Evolutionary conservation across 805 yeast genomes (phyloP), one percentile per base, ranked within the genome.

Genomic region (Kuraishia floccosa): DNA sequence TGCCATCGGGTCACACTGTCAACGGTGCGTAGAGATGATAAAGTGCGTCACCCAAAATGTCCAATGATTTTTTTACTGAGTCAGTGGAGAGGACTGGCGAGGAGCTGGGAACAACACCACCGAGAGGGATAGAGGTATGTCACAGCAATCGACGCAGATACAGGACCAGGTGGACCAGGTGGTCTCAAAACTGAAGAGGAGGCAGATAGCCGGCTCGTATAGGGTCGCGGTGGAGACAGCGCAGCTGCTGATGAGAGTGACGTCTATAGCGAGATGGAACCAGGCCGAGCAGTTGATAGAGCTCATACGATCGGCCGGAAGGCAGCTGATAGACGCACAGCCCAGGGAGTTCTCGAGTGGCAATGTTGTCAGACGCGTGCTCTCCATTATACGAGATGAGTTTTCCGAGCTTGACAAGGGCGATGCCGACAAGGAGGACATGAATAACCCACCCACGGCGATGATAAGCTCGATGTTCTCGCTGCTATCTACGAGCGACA

Each of bases 281-380:
- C 72, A 73, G 35, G 72, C 84, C 8, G 76, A 72, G 36, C 85
- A 82, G 37, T 63, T 89, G 38, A 76, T 89, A 17, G 55, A 54
- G 12, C 73, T 80, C 35, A 73, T 89, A 41, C 73, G 93, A 43
- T 62, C 64, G 33, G 71, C 87, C 13, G 98, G 97, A 6, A 60
- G 60, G 24, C 57, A 68, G 20, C 57, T 91, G 29, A 72, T 73
- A 24, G 70, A 66, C 16, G 94, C 96, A 3, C 91, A 83, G 47
- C 96, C 97, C 6, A 69, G 84, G 39, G 94, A 87, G 44, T 76
- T 86, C 42, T 71, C 86, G 3, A 73, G 87, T 33, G 97, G 97
- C 7, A 91, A 91, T 51, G 78, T 91, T 24, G 80, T 89, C 12
- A 71, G 97, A 50, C 68, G 98, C 49, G 87, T 89, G 1, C 60